Conservation (phyloP, 2,329 filamentous ascomycete genomes). For the Mycosphaerella sp. region DNA sequence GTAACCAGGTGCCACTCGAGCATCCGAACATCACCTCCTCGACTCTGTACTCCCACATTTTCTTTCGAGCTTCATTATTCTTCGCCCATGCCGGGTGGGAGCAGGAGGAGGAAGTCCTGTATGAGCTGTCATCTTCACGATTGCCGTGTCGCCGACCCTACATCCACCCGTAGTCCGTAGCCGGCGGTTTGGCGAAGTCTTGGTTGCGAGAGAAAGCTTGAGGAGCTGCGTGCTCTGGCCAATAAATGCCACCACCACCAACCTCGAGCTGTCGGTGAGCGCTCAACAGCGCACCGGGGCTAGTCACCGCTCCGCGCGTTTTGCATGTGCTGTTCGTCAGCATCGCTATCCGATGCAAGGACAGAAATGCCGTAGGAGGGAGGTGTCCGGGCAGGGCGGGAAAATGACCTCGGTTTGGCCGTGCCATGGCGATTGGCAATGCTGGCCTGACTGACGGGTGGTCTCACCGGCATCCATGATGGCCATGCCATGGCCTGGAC, state of each 20-base stretch:
- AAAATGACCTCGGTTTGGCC: neutral
- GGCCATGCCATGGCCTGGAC: no score
- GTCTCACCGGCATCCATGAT: no score
- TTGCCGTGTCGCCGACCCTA: no score
- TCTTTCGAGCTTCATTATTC: neutral
- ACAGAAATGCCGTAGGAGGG: neutral
- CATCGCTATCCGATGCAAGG: neutral
- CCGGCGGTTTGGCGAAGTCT: neutral
- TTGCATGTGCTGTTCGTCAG: slow-evolving; percentile 1
- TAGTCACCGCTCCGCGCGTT: slow-evolving; percentile 8
- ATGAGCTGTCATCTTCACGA: neutral
- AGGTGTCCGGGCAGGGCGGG: neutral
- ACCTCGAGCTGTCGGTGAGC: slow-evolving; percentile 7
- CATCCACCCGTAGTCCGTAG: neutral
- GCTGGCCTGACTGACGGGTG: no score
- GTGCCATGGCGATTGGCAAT: neutral
- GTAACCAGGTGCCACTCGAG: neutral
- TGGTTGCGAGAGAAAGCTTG: neutral
- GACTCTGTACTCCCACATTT: neutral
- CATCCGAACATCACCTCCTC: neutral
- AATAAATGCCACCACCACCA: neutral
- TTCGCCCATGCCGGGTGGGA: no score
- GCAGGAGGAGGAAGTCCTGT: neutral
- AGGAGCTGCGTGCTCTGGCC: neutral
- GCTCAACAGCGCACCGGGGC: slow-evolving; percentile 1